These are phyloP conservation scores for Cercophora sp. DNA, from an alignment of 495 filamentous ascomycete species.

Conservation along the genomic window DNA sequence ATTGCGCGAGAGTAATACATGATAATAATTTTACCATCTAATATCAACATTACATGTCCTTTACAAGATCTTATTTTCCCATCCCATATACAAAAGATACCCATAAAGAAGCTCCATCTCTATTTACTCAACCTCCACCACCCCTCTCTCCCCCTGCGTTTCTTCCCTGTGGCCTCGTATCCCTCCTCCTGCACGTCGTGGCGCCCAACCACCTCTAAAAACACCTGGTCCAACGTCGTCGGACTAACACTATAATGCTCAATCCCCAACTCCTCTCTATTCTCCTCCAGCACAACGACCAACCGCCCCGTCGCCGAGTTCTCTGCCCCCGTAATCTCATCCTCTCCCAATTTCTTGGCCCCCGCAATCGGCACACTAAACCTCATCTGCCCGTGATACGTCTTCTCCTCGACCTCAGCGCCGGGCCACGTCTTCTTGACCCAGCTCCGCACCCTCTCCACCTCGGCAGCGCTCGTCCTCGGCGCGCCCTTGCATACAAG, in stretches of 20 bases:
- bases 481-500: slow-evolving; percentile 72
- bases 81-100: too few relatives aligned
- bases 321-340: slow-evolving; percentile 18
- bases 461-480: slow-evolving; percentile 60
- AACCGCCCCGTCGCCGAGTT: slow-evolving; percentile 53
- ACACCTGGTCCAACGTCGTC: slow-evolving; percentile 84
- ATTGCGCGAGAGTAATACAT: slow-evolving; percentile 1
- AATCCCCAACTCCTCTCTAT: slow-evolving; percentile 61
- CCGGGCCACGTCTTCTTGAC: slow-evolving; percentile 51
- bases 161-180: too few relatives aligned
- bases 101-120: too few relatives aligned
- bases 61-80: too few relatives aligned
- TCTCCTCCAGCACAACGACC: slow-evolving; percentile 66
- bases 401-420: slow-evolving; percentile 63
- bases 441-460: slow-evolving; percentile 59
- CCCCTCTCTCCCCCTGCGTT: too few relatives aligned
- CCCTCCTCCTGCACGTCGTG: slow-evolving; percentile 78
- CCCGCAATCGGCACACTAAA: slow-evolving; percentile 61
- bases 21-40: neutral
- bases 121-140: too few relatives aligned
- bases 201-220: slow-evolving; percentile 72
- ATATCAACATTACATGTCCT: neutral
- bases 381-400: slow-evolving; percentile 76
- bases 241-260: slow-evolving; percentile 77
- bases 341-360: neutral